These are phyloP conservation scores for Mangifera indica DNA, from an alignment of 345 rosid species.

Conservation along the genomic window DNA sequence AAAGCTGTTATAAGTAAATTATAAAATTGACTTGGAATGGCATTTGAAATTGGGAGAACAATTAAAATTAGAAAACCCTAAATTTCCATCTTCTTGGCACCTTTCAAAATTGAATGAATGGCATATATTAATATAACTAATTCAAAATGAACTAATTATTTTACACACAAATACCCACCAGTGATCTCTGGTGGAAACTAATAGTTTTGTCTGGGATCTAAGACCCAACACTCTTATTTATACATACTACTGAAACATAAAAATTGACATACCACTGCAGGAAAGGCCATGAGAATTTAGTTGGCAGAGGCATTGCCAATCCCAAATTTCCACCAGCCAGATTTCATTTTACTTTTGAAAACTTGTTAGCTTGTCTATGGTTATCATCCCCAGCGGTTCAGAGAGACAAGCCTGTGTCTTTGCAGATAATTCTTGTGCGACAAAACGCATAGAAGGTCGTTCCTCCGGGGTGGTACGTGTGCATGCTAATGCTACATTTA, in stretches of 20 bases:
- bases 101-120: neutral
- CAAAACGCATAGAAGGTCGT: constrained; percentile 55
- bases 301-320: neutral
- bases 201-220: no score
- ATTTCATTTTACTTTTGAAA: constrained; percentile 23
- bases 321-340: neutral
- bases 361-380: constrained; percentile 32
- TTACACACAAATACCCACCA: neutral
- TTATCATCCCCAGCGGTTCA: constrained; percentile 30
- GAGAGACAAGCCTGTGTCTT: constrained; percentile 31
- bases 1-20: no score
- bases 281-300: neutral
- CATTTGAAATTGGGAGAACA: no score
- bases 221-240: neutral
- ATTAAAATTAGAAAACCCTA: no score
- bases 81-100: no score
- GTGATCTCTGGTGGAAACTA: neutral
- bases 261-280: no score
- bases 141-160: neutral
- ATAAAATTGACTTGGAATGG: no score
- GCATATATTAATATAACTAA: no score
- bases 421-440: constrained; percentile 59
- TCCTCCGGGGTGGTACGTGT: constrained; percentile 31
- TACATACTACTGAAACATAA: neutral
- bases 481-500: constrained; percentile 50